Conservation (phyloP, 192 early-diverging fungal genomes). For the Backusella tuberculispora region DNA sequence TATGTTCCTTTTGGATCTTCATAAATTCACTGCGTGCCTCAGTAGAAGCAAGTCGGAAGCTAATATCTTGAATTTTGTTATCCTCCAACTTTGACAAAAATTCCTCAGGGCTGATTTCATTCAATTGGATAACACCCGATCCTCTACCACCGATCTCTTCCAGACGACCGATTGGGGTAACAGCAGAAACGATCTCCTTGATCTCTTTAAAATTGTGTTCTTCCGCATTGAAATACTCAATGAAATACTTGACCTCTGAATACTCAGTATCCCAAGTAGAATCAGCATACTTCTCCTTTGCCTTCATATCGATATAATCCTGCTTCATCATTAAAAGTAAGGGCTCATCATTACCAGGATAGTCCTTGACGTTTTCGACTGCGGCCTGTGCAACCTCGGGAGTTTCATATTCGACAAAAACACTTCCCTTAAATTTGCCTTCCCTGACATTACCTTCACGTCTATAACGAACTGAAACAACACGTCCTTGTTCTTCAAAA, state of each 20-base stretch:
- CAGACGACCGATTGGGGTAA: slow-evolving; percentile 17
- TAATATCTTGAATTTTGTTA: slow-evolving; percentile 21
- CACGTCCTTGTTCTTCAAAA: slow-evolving; percentile 30
- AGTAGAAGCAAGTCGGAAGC: slow-evolving; percentile 21
- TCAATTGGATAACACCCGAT: slow-evolving; percentile 33
- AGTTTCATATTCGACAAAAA: slow-evolving; percentile 38
- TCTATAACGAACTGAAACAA: slow-evolving; percentile 16
- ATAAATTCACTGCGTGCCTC: slow-evolving; percentile 24
- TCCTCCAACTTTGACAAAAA: slow-evolving; percentile 24
- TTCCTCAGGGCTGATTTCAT: slow-evolving; percentile 33
- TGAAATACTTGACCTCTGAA: slow-evolving; percentile 7
- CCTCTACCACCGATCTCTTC: slow-evolving; percentile 3
- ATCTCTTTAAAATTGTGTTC: slow-evolving; percentile 11
- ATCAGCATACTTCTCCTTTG: slow-evolving; percentile 24
- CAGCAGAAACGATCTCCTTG: not conserved
- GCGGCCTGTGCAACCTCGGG: slow-evolving; percentile 14
- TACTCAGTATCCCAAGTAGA: not conserved
- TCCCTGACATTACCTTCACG: not conserved
- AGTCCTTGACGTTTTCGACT: not conserved
- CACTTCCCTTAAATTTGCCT: slow-evolving; percentile 32
- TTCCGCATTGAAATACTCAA: slow-evolving; percentile 29
- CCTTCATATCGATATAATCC: slow-evolving; percentile 35
- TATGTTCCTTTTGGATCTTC: slow-evolving; percentile 23
- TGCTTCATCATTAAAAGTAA: slow-evolving; percentile 22
- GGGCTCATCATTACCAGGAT: not conserved